Evolutionary conservation across 352 stramenopile species (phyloP), one percentile per base, ranked within the genome.

Genomic region (Blastocystis sp.): DNA sequence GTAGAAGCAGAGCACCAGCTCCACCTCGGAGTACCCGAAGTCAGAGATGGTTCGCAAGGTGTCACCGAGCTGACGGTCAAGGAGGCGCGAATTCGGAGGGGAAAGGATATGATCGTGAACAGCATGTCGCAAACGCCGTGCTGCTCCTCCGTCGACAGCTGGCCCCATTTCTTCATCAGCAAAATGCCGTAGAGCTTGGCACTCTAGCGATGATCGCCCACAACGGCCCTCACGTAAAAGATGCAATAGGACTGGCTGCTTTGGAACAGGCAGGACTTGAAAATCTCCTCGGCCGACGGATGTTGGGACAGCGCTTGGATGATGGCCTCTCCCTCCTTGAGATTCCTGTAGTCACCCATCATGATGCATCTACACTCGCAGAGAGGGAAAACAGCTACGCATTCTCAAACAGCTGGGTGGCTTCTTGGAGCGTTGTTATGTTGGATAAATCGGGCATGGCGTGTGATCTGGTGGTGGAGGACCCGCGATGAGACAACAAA

Each of bases 1-100:
- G 21, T 69, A 52, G 21, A 52, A 53, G 23, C 52, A 61, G 19
- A 84, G 34, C 21, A 84, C 74, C 19, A 84, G 52, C 60, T 84
- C 74, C 9, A 84, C 56, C 28, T 84, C 74, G 41, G 74, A 84
- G 45, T 59, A 84, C n/a, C 74, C 74, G 52, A 84, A 84, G 28
- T 84, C 74, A 5, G 74, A 84, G 34, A 84, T 84, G n/a, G n/a
- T 66, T 9, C 74, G 74, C 40, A 52, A 28, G 1, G 17, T 53
- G 45, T 84, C 74, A 38, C 52, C n/a, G 2, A 84, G 53, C 38
- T 84, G 48, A 2, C 10, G 17, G 60, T 84, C 19, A 84, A 84
- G 41, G 74, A 84, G 11, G 48, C 41, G 19, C 21, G 19, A 45
- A 14, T 53, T 60, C 19, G 38, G 21, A 67, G 17, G n/a, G 21